phyloP scores from a whole-genome alignment of 169 alveolate species.

The Plasmodium sp. region DNA sequence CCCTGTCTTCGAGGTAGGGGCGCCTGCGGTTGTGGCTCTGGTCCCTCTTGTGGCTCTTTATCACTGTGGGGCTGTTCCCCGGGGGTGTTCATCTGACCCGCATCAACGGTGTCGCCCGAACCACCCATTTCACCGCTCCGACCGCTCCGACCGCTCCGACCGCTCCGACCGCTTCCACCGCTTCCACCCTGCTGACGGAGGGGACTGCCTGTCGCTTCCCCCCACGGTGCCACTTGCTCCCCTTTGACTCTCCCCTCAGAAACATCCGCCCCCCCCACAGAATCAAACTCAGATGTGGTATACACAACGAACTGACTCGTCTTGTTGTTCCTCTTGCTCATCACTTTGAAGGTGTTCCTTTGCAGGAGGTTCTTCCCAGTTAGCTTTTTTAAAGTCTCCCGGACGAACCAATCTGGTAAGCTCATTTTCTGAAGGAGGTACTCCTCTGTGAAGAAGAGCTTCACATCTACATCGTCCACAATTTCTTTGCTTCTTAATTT shows the following conservation, averaged over 20 bases:
- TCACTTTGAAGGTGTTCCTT: conserved; percentile 37
- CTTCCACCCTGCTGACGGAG: neutral
- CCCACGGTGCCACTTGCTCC: neutral
- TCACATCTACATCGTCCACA: conserved; percentile 33
- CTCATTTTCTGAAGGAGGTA: conserved; percentile 18
- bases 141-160: neutral
- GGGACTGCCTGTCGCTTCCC: neutral
- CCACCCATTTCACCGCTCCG: neutral
- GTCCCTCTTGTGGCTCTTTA: neutral
- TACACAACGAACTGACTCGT: conserved; percentile 31
- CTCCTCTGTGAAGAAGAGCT: conserved; percentile 58
- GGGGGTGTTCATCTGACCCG: neutral
- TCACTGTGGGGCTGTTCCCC: neutral
- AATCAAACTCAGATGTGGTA: conserved; percentile 27
- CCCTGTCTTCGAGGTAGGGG: neutral
- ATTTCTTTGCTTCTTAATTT: conserved; percentile 1
- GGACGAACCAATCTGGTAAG: conserved; percentile 15
- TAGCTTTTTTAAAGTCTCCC: conserved; percentile 51
- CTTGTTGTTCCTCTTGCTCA: conserved; percentile 30
- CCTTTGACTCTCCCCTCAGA: neutral
- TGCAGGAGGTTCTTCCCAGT: conserved; percentile 10
- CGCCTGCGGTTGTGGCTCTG: neutral
- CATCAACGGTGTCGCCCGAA: neutral
- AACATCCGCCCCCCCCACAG: neutral
- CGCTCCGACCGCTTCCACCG: neutral